Evolutionary conservation across 345 rosid genomes (phyloP), one percentile per base, ranked within the genome.

Genomic region (Salix viminalis): DNA sequence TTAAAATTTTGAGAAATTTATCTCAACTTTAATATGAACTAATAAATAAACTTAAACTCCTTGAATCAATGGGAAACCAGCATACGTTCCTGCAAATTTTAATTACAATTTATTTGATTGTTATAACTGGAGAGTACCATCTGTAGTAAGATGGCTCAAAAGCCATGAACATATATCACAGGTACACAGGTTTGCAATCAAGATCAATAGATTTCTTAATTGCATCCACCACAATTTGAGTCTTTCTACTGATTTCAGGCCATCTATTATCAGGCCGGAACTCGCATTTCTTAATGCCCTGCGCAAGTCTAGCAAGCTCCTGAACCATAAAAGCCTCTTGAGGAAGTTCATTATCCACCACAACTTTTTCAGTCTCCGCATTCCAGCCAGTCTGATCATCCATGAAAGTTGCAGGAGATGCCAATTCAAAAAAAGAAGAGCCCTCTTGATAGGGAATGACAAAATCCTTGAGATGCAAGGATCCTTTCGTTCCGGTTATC

Each of bases 361-460:
- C 78, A 36, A 84, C 85, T 68, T 69, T 79, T 81, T 87, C 84
- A 24, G 97, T 92, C 79, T 74, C 85, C 60, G 79, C 71, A 52
- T 81, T 88, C 97, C 95, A 92, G 37, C 97, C 97, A 34, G 83
- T 78, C 36, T 90, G 89, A 56, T 87, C 73, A 1, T 89, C 89
- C 67, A 48, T 87, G 52, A 90, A 87, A 78, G 85, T 88, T 6
- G 92, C 89, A 4, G 80, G 81, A 62, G 72, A 56, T 12, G 93
- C 85, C 81, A 83, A 80, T 6, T 85, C 81, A 37, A 87, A 87
- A 32, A 80, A 82, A 39, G 91, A 90, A 2, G 84, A 84, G 16
- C 79, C 77, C 85, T 89, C 93, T 61, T 83, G 75, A n/a, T 81
- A 79, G 2, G 95, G 97, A 68, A 92, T 82, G 18, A 86, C 78